A percentile compares a stretch with the other conserved stretches of the same genome.
Evolutionary conservation across 768 basidiomycete species (phyloP).

Genomic region (Pholiota conissans): DNA sequence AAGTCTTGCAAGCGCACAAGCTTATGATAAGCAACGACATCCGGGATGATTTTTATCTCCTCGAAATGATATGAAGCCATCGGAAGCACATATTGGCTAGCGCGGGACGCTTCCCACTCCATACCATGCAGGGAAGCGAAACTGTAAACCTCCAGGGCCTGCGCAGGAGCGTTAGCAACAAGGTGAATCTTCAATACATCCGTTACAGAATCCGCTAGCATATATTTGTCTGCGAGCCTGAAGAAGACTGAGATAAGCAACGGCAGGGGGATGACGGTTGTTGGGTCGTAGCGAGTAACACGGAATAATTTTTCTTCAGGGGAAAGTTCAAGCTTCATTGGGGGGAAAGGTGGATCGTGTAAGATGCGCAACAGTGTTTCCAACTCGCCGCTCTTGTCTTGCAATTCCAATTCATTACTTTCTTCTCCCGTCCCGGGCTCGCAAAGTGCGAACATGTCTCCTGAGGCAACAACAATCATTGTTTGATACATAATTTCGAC

Average conservation of each 20-base stretch:
- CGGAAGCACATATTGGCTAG: constrained; percentile 62
- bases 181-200: constrained; percentile 51
- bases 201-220: constrained; percentile 45
- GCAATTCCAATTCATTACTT: constrained; percentile 42
- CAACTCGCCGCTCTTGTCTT: constrained; percentile 51
- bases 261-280: constrained; percentile 63
- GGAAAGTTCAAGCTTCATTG: constrained; percentile 30
- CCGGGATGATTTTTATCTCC: constrained; percentile 54
- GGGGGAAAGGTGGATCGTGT: constrained; percentile 53
- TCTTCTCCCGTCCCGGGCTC: constrained; percentile 26
- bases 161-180: constrained; percentile 56
- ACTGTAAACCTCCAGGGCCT: constrained; percentile 65
- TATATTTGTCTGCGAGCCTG: constrained; percentile 66
- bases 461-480: constrained; percentile 32
- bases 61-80: constrained; percentile 52
- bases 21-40: constrained; percentile 62
- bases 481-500: constrained; percentile 1
- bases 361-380: constrained; percentile 55
- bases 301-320: constrained; percentile 24
- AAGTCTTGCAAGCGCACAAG: constrained; percentile 59
- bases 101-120: constrained; percentile 49
- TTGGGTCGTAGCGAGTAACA: constrained; percentile 36
- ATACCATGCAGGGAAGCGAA: constrained; percentile 47
- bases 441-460: constrained; percentile 69
- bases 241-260: constrained; percentile 55